Percentiles rank a stretch among this genome's conserved stretches.
Evolutionary conservation across 768 basidiomycete species (phyloP).

Genomic region (Amanita rubescens): DNA sequence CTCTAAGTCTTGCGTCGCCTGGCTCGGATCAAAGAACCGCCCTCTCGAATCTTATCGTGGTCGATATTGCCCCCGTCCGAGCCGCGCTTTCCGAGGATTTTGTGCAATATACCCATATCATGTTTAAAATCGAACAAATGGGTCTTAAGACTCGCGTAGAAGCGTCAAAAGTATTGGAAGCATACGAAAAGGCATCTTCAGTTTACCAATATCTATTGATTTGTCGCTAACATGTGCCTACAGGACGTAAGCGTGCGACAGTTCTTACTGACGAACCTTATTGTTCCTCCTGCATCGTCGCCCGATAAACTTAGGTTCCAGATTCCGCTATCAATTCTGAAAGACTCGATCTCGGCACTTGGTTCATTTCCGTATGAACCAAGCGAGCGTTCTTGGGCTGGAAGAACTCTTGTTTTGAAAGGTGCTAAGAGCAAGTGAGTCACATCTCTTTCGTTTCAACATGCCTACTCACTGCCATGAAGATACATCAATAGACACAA

Average conservation of each 20-base stretch:
- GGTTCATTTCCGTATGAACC: constrained; percentile 74
- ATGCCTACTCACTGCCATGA: neutral
- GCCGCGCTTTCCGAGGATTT: constrained; percentile 58
- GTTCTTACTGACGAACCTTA: constrained; percentile 82
- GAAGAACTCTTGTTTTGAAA: constrained; percentile 67
- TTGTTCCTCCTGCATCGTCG: constrained; percentile 25
- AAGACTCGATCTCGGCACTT: constrained; percentile 52
- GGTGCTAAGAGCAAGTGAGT: constrained; percentile 69
- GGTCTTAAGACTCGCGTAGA: constrained; percentile 55
- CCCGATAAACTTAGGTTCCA: constrained; percentile 49
- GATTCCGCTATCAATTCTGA: constrained; percentile 64
- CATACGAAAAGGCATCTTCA: constrained; percentile 49
- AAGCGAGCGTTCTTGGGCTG: constrained; percentile 44
- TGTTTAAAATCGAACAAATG: constrained; percentile 64
- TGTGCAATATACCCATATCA: constrained; percentile 38
- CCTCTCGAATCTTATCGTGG: constrained; percentile 58
- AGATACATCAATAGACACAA: constrained; percentile 77
- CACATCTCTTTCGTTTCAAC: neutral
- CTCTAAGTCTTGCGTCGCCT: constrained; percentile 29
- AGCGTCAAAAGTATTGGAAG: constrained; percentile 56
- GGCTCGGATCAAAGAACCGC: constrained; percentile 29
- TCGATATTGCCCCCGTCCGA: constrained; percentile 73
- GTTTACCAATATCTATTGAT: neutral
- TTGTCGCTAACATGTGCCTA: neutral
- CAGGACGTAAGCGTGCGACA: constrained; percentile 71